Percentiles rank a stretch among this genome's conserved stretches.
Conservation (phyloP, 1,284 basidiomycete species). For the Neolentinus lepideus region DNA sequence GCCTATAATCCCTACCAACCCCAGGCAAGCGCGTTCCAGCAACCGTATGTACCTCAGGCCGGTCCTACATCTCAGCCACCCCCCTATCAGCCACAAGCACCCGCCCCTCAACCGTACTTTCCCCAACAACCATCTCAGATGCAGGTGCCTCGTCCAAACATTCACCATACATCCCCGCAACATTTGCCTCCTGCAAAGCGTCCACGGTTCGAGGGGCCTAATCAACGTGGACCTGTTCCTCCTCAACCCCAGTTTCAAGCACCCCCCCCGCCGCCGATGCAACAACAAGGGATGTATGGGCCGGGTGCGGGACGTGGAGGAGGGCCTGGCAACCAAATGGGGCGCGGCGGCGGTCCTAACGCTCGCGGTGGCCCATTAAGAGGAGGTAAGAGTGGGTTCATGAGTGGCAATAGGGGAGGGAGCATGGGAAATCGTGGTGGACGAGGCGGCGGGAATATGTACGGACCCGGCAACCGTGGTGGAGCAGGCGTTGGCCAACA, state of each 20-base stretch:
- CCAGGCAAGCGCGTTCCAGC: constrained; percentile 52
- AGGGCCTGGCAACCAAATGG: constrained; percentile 22
- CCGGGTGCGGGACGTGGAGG: constrained; percentile 33
- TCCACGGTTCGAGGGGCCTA: constrained; percentile 76
- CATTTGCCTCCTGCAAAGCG: constrained; percentile 77
- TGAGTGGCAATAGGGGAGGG: constrained; percentile 31
- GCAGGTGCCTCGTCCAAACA: constrained; percentile 36
- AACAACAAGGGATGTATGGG: constrained; percentile 18
- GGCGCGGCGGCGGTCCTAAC: constrained; percentile 37
- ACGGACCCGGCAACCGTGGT: constrained; percentile 12
- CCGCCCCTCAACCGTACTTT: constrained; percentile 13
- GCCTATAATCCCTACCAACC: constrained; percentile 76
- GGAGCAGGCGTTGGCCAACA: constrained; percentile 11
- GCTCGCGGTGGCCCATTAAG: constrained; percentile 13
- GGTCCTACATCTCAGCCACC: constrained; percentile 35
- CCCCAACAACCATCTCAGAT: constrained; percentile 24
- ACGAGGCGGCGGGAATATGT: constrained; percentile 21
- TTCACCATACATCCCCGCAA: constrained; percentile 59
- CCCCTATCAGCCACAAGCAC: constrained; percentile 25
- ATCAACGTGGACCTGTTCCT: constrained; percentile 35
- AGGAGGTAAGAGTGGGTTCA: constrained; percentile 25
- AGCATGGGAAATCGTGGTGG: constrained; percentile 17
- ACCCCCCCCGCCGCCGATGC: constrained; percentile 30
- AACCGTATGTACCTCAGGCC: constrained; percentile 59
- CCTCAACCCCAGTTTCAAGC: constrained; percentile 36